These are phyloP conservation scores for Bocquillonia castaneifolia DNA, from an alignment of 441 rosid species.

Conservation along the genomic window DNA sequence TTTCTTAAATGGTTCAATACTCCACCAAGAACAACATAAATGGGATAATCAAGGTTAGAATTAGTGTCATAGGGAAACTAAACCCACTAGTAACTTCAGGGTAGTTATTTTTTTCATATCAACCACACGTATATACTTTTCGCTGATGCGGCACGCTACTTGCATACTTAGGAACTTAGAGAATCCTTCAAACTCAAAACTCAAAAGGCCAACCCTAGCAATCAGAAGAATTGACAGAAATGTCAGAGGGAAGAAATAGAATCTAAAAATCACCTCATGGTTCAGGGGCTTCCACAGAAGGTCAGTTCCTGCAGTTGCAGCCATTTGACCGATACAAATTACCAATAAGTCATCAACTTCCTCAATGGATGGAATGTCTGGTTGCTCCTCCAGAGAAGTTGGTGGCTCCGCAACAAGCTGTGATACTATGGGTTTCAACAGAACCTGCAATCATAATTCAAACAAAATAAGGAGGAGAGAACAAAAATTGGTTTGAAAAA, in stretches of 20 bases:
- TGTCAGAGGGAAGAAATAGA: neutral
- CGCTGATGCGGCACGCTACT: neutral
- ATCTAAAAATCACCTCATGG: constrained; percentile 63
- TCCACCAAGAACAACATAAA: neutral
- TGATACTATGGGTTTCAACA: constrained; percentile 74
- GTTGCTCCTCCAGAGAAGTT: constrained; percentile 43
- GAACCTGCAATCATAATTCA: constrained; percentile 42
- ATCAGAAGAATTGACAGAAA: neutral
- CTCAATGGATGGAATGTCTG: constrained; percentile 52
- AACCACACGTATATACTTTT: too few relatives aligned
- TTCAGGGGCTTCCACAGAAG: constrained; percentile 91
- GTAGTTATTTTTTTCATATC: neutral
- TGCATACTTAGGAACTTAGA: neutral
- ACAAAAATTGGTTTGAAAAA: neutral
- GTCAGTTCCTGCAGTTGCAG: constrained; percentile 82
- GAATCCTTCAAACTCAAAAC: neutral
- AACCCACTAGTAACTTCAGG: neutral
- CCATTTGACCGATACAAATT: constrained; percentile 91
- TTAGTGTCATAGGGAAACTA: neutral
- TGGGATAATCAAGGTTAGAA: neutral
- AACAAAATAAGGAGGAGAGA: constrained; percentile 10
- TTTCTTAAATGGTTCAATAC: neutral
- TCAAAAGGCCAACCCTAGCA: neutral
- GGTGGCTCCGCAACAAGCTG: constrained; percentile 79
- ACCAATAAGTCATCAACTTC: constrained; percentile 78